A percentile compares a stretch with the other conserved stretches of the same genome.
phyloP scores from a whole-genome alignment of 345 rosid genomes.

The Salix dunnii region DNA sequence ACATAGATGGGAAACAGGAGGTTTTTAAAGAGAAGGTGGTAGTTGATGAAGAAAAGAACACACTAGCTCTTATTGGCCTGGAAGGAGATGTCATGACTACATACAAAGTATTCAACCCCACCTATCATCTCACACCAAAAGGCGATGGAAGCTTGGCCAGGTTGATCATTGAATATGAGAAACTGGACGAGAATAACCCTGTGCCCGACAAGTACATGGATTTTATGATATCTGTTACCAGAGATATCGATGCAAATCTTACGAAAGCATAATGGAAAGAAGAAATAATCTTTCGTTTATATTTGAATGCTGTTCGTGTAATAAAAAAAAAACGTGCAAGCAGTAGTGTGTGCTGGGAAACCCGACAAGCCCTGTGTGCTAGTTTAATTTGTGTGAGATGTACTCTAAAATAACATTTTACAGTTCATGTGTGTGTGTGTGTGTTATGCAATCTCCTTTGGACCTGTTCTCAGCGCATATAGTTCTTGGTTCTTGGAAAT shows the following conservation, averaged over 20 bases:
- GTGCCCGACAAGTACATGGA: conserved; percentile 24
- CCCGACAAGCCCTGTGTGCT: too few relatives aligned
- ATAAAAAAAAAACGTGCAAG: too few relatives aligned
- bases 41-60: conserved; percentile 15
- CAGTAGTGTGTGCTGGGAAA: too few relatives aligned
- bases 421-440: too few relatives aligned
- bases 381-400: too few relatives aligned
- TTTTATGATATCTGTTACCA: not conserved
- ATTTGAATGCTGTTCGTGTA: too few relatives aligned
- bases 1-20: conserved; percentile 25
- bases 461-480: too few relatives aligned
- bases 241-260: conserved; percentile 22
- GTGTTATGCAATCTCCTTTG: too few relatives aligned
- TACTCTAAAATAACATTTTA: too few relatives aligned
- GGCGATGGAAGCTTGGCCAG: conserved; percentile 2
- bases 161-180: conserved; percentile 30
- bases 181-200: conserved; percentile 18
- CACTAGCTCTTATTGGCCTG: conserved; percentile 13
- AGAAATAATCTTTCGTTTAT: too few relatives aligned
- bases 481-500: too few relatives aligned
- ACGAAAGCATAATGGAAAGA: not conserved
- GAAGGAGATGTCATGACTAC: conserved; percentile 28
- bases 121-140: conserved; percentile 1
- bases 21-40: conserved; percentile 23
- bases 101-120: conserved; percentile 21